Base-by-base conservation (phyloP, 1,284 basidiomycete genomes). In the Sanghuangporus sanghuang region DNA sequence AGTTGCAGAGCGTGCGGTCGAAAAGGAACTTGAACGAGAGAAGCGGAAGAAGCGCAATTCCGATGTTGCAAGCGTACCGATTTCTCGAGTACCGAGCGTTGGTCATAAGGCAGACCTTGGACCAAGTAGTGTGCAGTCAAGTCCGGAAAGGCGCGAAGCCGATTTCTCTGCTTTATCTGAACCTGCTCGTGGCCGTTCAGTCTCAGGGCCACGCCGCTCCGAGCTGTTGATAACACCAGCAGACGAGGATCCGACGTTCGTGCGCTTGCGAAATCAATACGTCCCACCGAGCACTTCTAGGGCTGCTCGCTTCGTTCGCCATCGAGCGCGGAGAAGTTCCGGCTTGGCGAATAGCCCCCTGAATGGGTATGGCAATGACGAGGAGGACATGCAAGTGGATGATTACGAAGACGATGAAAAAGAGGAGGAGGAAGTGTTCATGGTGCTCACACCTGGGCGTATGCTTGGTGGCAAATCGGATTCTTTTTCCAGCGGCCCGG, bases 221-320 rank as follows among this genome's bases (percentile, higher is more conserved):
- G 61, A 46, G 21, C 46, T 62, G 23, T 14, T 50, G 2, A 52
- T 40, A 21, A 66, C 53, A 9, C 64, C 64, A 39, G 61, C 64
- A 12, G 50, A 59, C n/a, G 57, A 53, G 39, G 64, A 63, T 35
- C 27, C 36, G n/a, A 23, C 44, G 2, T 32, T 59, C 46, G 38
- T 21, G 9, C 62, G 54, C 6, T 32, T 56, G 35, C 48, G 54
- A 18, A 53, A 52, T 36, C 39, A 14, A 23, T 66, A 62, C 23
- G 42, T 48, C 6, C 64, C 64, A 16, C 64, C 64, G 18, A 59
- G 60, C 35, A n/a, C 60, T n/a, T 62, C 60, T n/a, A 54, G 64
- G 7, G 64, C 64, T 9, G 55, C 55, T n/a, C 23, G 50, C 7
- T 54, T 58, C 35, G 49, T 59, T 11, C 44, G 60, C 6, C 16